Evolutionary conservation across 148 eudicot species (phyloP), one percentile per base, ranked within the genome.

Genomic region (Chenopodium suecicum): DNA sequence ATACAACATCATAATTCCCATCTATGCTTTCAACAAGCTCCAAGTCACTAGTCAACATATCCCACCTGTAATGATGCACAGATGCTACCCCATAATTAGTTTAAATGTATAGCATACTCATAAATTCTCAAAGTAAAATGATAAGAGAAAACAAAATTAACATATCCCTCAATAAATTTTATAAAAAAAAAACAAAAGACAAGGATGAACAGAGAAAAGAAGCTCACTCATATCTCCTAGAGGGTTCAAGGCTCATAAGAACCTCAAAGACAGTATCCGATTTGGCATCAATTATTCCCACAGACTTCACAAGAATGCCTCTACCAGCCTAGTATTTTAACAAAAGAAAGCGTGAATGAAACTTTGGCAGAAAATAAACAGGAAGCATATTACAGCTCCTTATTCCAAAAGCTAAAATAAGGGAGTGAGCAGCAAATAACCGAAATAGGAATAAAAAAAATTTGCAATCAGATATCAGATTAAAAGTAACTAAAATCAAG

Each of bases 251-350:
- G 82, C 87, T 90, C 87, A 91, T 77, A 82, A 96, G 86, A 81
- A 91, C 90, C 80, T 96, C 97, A 85, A 96, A 94, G 81, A 90
- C 95, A 81, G 93, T 81, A 86, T 92, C 98, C 31, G 94, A 94
- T 85, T 86, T 88, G 14, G 95, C 93, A 84, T 91, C 91, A 58
- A 96, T 89, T 80, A 94, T 91, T 78, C 90, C 99, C 80, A 94
- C 95, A 76, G 98, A 97, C 88, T 96, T 96, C 87, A 96, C 95
- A 78, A 96, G 92, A 78, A 91, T 90, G 80, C 90, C 88, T 89
- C 89, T 94, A 83, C 91, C 89, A 85, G 75, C 85, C 99, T 92
- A 76, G 76, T 87, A 48, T 70, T n/a, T 25, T 37, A 58, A 73
- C 34, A 78, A 63, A 41, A 72, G 8, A 47, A 60, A 67, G 6